These are phyloP conservation scores for Knoxia roxburghii DNA, from an alignment of 257 asterid genomes.

Conservation along the genomic window DNA sequence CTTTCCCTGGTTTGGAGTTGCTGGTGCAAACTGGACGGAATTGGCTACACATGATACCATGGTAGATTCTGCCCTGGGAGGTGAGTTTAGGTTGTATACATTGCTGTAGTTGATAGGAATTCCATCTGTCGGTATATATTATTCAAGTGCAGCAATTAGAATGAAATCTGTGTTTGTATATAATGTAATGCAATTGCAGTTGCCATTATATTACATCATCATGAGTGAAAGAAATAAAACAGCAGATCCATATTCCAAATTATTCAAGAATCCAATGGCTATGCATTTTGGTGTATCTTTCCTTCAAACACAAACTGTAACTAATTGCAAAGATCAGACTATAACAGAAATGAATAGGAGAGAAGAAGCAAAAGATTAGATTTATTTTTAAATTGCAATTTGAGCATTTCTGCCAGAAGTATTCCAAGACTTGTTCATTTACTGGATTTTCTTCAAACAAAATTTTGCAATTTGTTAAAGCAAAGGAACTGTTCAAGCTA, in stretches of 20 bases:
- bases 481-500: neutral
- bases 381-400: neutral
- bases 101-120: constrained; percentile 26
- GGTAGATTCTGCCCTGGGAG: constrained; percentile 29
- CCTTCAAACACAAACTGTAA: neutral
- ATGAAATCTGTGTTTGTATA: neutral
- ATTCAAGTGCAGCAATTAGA: constrained; percentile 7
- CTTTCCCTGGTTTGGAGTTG: constrained; percentile 52
- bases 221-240: neutral
- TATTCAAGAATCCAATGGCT: neutral
- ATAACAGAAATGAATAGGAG: neutral
- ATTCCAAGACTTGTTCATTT: neutral
- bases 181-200: neutral
- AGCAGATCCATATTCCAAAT: neutral
- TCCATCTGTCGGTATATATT: constrained; percentile 39
- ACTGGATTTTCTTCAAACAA: neutral
- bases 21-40: constrained; percentile 43
- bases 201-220: neutral
- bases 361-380: neutral
- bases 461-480: neutral
- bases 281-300: neutral
- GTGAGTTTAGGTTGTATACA: constrained; percentile 13
- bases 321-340: neutral
- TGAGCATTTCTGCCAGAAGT: neutral
- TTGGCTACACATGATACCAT: constrained; percentile 30